Evolutionary conservation across 2,329 filamentous ascomycete genomes (phyloP).

Genomic region (Aspergillus calidoustus): DNA sequence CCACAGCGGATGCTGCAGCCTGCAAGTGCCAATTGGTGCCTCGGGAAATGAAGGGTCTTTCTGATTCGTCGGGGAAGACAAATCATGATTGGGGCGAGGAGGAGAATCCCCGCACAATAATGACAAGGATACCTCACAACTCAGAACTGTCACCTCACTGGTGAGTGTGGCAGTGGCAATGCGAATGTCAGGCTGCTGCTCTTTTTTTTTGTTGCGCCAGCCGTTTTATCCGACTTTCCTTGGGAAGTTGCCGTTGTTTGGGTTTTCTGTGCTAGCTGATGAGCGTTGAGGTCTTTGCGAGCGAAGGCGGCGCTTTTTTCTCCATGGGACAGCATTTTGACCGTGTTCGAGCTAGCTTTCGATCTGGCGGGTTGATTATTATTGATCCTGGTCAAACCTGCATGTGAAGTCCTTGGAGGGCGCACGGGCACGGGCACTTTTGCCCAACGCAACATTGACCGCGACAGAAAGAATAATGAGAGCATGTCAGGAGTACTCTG

Average conservation of each 20-base stretch:
- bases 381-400: slow-evolving; percentile 12
- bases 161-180: neutral
- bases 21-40: neutral
- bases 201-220: slow-evolving; percentile 1
- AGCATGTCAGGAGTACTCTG: neutral
- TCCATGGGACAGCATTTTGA: neutral
- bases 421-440: neutral
- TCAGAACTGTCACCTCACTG: neutral
- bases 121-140: neutral
- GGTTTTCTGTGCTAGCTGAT: neutral
- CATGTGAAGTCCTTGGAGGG: slow-evolving; percentile 17
- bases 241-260: neutral
- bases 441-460: neutral
- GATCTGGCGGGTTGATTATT: neutral
- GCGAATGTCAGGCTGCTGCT: neutral
- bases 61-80: neutral
- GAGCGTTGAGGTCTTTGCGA: neutral
- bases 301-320: neutral
- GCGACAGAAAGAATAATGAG: neutral
- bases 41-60: neutral
- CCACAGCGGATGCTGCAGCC: neutral
- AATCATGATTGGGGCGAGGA: neutral
- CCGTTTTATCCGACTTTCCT: neutral
- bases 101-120: neutral
- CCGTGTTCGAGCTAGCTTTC: neutral